phyloP scores from a whole-genome alignment of 306 rosid species.

The Cucurbita pepo region DNA sequence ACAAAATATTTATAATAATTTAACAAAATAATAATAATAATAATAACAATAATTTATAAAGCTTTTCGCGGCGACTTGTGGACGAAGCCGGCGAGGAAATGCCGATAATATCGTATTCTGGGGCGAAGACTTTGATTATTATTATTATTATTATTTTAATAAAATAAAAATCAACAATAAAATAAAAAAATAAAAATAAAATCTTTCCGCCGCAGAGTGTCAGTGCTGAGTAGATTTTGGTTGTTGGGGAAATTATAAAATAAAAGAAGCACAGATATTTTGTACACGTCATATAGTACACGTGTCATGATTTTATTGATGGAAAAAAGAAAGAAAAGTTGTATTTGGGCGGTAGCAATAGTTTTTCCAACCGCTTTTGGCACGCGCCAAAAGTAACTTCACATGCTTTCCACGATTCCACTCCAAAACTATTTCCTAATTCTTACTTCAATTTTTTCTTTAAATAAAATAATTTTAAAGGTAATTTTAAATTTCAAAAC shows the following conservation, averaged over 20 bases:
- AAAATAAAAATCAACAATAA: not conserved
- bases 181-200: not conserved
- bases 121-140: not conserved
- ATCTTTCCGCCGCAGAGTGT: not conserved
- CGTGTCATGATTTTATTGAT: not conserved
- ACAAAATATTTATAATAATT: no score
- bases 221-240: not conserved
- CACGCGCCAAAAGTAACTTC: conserved; percentile 74
- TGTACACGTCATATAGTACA: not conserved
- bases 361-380: conserved; percentile 31
- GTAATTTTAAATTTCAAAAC: no score
- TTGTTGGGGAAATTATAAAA: not conserved
- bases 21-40: no score
- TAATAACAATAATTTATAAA: no score
- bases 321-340: not conserved
- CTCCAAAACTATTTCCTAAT: not conserved
- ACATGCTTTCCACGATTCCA: conserved; percentile 48
- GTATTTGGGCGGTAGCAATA: not conserved
- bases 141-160: no score
- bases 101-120: not conserved
- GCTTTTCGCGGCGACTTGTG: not conserved
- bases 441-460: not conserved
- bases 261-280: not conserved
- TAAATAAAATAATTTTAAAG: no score
- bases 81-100: not conserved